These are phyloP conservation scores for Alectoria sarmentosa DNA, from an alignment of 495 filamentous ascomycete genomes.

Conservation along the genomic window DNA sequence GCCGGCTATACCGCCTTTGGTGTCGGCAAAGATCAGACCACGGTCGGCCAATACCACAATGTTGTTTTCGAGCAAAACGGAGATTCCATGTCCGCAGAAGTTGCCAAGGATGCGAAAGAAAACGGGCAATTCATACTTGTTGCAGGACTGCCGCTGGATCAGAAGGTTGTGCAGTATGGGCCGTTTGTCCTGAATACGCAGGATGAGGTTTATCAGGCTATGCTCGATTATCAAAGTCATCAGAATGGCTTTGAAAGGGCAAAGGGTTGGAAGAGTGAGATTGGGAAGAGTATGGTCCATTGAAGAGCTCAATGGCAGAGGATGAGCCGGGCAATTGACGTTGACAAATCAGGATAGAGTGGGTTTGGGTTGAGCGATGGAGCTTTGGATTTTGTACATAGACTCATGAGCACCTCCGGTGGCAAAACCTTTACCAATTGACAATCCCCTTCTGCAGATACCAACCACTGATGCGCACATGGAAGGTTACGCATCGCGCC, in stretches of 20 bases:
- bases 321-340: background rate
- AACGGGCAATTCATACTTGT: slow-evolving; percentile 69
- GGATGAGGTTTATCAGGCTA: slow-evolving; percentile 84
- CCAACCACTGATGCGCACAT: background rate
- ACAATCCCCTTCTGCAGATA: background rate
- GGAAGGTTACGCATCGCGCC: background rate
- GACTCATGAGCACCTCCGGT: background rate
- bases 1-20: slow-evolving; percentile 63
- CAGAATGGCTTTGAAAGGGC: slow-evolving; percentile 89
- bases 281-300: slow-evolving; percentile 72
- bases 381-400: background rate
- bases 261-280: slow-evolving; percentile 80
- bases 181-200: slow-evolving; percentile 82
- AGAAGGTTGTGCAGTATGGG: slow-evolving; percentile 92
- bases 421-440: background rate
- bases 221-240: slow-evolving; percentile 77
- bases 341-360: background rate
- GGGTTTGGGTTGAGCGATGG: background rate
- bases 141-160: slow-evolving; percentile 79
- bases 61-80: slow-evolving; percentile 81
- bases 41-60: slow-evolving; percentile 66
- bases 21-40: slow-evolving; percentile 40
- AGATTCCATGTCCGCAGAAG: slow-evolving; percentile 61
- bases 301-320: slow-evolving; percentile 11
- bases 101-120: slow-evolving; percentile 59